Conservation (phyloP, 2,329 filamentous ascomycete genomes). For the Chalara sp. region DNA sequence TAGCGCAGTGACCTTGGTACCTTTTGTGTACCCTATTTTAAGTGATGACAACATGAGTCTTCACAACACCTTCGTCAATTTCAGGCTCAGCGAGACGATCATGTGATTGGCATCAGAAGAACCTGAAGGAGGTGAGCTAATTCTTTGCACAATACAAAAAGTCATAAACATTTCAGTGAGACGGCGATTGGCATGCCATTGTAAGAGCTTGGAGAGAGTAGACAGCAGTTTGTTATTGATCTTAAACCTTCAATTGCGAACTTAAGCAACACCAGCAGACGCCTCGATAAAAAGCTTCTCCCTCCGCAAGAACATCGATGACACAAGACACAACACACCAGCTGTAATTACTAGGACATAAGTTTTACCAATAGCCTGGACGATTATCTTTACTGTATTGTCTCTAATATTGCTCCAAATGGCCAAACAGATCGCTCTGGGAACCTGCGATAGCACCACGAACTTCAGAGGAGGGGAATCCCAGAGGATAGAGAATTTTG, state of each 20-base stretch:
- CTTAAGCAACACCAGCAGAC: neutral
- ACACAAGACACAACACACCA: neutral
- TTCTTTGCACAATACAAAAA: too few relatives aligned
- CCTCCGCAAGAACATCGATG: neutral
- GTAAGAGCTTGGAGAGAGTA: too few relatives aligned
- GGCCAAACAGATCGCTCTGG: neutral
- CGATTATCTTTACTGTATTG: neutral
- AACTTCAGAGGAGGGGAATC: constrained; percentile 10
- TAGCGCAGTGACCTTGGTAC: too few relatives aligned
- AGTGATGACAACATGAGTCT: too few relatives aligned
- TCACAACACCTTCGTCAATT: too few relatives aligned
- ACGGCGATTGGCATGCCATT: too few relatives aligned
- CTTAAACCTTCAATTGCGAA: neutral
- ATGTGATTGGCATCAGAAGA: too few relatives aligned
- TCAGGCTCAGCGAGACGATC: too few relatives aligned
- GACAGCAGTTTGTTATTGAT: neutral
- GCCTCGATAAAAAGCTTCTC: neutral
- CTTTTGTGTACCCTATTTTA: too few relatives aligned
- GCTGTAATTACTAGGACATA: neutral
- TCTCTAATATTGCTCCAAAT: neutral
- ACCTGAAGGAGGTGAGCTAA: too few relatives aligned
- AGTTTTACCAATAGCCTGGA: neutral
- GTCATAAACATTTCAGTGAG: too few relatives aligned
- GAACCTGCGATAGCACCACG: constrained; percentile 13
- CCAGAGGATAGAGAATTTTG: constrained; percentile 14